These are phyloP conservation scores for Suillus paluster DNA, from an alignment of 768 basidiomycete genomes.

Conservation along the genomic window DNA sequence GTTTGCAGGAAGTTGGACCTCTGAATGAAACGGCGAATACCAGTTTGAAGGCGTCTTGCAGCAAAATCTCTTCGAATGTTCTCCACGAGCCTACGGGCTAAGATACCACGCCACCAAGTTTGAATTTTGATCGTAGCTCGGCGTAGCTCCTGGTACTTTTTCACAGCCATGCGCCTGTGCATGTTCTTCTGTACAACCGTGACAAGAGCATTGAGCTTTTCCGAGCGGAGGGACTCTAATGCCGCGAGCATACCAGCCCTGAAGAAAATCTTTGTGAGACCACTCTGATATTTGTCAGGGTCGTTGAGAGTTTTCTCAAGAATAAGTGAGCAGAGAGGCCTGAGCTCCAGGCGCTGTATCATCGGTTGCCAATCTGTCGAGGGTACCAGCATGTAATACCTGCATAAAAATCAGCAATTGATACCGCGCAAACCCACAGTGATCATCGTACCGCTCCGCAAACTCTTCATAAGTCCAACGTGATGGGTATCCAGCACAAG, in stretches of 20 bases:
- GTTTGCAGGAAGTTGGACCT: constrained; percentile 69
- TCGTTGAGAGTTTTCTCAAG: constrained; percentile 88
- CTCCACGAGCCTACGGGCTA: constrained; percentile 74
- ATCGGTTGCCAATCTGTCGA: constrained; percentile 86
- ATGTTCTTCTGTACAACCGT: constrained; percentile 99
- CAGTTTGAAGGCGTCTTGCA: constrained; percentile 77
- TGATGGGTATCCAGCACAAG: constrained; percentile 98
- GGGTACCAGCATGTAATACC: constrained; percentile 96
- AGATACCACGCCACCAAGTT: constrained; percentile 91
- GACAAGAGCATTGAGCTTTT: constrained; percentile 86
- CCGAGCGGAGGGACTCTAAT: constrained; percentile 87
- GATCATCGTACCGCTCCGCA: constrained; percentile 78
- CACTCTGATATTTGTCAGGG: constrained; percentile 95
- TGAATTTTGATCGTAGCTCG: constrained; percentile 83
- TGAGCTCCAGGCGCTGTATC: constrained; percentile 82
- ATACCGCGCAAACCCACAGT: constrained; percentile 2
- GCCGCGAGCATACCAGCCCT: constrained; percentile 98
- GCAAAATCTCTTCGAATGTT: constrained; percentile 73
- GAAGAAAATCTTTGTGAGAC: constrained; percentile 98
- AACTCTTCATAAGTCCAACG: constrained; percentile 99
- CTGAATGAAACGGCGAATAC: constrained; percentile 73
- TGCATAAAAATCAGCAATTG: constrained; percentile 37
- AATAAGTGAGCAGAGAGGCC: constrained; percentile 80
- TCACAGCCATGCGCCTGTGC: constrained; percentile 82
- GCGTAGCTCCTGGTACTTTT: constrained; percentile 74